phyloP scores from a whole-genome alignment of 306 rosid species.

The Canavalia gladiata region DNA sequence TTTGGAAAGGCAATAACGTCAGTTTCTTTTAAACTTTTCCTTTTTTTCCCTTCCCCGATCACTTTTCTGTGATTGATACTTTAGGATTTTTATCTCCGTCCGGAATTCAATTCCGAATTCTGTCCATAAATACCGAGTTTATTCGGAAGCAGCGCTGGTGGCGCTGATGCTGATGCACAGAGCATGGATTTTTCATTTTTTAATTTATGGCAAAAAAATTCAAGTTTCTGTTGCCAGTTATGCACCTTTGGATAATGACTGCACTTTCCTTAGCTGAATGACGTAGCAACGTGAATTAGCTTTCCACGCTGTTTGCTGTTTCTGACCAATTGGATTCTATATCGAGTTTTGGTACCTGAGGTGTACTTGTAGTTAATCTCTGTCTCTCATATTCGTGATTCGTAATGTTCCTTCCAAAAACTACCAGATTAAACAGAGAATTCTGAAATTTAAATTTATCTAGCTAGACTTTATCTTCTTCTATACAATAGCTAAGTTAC shows the following conservation, averaged over 20 bases:
- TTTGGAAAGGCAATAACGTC: slow-evolving; percentile 95
- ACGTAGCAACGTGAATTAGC: not conserved
- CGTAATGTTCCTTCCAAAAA: not conserved
- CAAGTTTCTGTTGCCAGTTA: not conserved
- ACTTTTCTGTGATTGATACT: not conserved
- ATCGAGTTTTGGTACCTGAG: not conserved
- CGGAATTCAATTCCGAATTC: not conserved
- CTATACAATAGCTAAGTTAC: not conserved
- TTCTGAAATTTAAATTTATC: too few species aligned
- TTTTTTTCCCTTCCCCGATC: not conserved
- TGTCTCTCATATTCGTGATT: not conserved
- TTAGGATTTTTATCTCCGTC: not conserved
- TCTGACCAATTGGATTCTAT: not conserved
- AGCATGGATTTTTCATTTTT: not conserved
- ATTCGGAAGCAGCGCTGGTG: not conserved
- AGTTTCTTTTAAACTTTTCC: slow-evolving; percentile 23
- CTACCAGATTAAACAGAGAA: too few species aligned
- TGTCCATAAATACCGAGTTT: not conserved
- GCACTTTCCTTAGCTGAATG: not conserved
- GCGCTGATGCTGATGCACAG: not conserved
- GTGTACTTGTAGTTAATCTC: not conserved
- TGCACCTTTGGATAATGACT: slow-evolving; percentile 5
- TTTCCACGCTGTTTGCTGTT: not conserved
- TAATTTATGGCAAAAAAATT: not conserved
- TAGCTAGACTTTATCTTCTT: not conserved